Base-by-base conservation (phyloP, 257 asterid genomes). In the Salvia rosmarinus region DNA sequence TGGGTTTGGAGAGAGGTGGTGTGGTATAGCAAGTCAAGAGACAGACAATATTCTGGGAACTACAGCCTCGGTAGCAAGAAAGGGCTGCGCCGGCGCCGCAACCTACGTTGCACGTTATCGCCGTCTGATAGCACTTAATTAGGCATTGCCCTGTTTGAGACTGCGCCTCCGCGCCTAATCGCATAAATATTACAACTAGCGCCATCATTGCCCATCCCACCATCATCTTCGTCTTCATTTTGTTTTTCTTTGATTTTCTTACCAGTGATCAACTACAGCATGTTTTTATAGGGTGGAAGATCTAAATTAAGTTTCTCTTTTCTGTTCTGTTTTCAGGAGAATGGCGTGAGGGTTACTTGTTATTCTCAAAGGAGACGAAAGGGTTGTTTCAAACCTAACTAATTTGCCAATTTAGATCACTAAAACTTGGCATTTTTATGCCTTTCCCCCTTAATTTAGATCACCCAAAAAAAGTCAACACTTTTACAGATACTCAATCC, bases 21-120 rank as follows among this genome's bases (percentile, higher is more conserved):
- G 62, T 7, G 28, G 63, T 68, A 14, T 42, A 6, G 60, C 84
- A 80, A 62, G 81, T 32, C 9, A 58, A 17, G 9, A 62, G 10
- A 9, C 84, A 80, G 21, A 51, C 75, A 28, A 54, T 37, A 30
- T 37, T 10, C 9, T 54, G 32, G 0, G 72, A 44, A 14, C 56
- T 68, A 40, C 84, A 80, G 14, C 72, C 73, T 68, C 76, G 84
- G 55, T 72, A 80, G 70, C 84, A 80, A 3, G 81, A 4, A 6
- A 71, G 1, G n/a, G 70, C 4, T 1, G 9, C 61, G 35, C 9
- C 35, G 25, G 51, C 4, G 62, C 64, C 67, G 9, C 84, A 76
- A 8, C 34, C 65, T 5, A 28, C 0, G n/a, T 51, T n/a, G 21
- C 84, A 80, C 10, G 78, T 16, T n/a, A 73, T 42, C 16, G 62